Conservation (phyloP, 2,329 filamentous ascomycete species). For the Penicillium capsulatum region DNA sequence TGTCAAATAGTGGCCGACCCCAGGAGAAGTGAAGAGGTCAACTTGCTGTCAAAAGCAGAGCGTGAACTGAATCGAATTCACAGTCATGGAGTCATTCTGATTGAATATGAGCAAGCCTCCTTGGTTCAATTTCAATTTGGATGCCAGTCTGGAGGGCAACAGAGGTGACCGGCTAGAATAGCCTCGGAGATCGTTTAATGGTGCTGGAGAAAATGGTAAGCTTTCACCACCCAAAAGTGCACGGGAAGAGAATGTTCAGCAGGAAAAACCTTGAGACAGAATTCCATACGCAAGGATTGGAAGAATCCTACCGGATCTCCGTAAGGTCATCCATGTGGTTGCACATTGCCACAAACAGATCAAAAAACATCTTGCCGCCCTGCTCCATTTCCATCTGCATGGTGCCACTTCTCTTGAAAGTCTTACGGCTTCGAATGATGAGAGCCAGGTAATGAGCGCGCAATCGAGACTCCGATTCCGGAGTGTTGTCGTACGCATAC, state of each 20-base stretch:
- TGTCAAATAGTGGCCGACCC: constrained; percentile 48
- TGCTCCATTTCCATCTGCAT: constrained; percentile 99
- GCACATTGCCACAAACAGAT: constrained; percentile 96
- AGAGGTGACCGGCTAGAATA: constrained; percentile 45
- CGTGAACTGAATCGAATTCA: constrained; percentile 21
- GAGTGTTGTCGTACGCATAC: constrained; percentile 93
- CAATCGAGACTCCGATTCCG: constrained; percentile 84
- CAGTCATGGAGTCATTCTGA: constrained; percentile 37
- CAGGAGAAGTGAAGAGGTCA: constrained; percentile 40
- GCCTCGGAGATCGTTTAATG: constrained; percentile 51
- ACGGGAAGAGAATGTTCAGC: constrained; percentile 5
- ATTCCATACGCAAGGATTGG: constrained; percentile 4
- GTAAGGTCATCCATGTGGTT: constrained; percentile 96
- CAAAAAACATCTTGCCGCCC: constrained; percentile 93
- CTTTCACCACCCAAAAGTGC: constrained; percentile 12
- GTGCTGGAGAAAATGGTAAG: constrained; percentile 30
- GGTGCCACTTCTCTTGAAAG: constrained; percentile 95
- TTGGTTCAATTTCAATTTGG: constrained; percentile 20
- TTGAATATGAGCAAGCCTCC: constrained; percentile 22
- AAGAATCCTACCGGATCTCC: constrained; percentile 67
- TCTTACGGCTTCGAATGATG: constrained; percentile 95
- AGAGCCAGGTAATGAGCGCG: constrained; percentile 96
- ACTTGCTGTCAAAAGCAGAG: constrained; percentile 26
- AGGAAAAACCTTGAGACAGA: constrained; percentile 10
- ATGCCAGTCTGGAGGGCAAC: constrained; percentile 19